Conservation (phyloP, 306 rosid species). For the Quercus berberidifolia region DNA sequence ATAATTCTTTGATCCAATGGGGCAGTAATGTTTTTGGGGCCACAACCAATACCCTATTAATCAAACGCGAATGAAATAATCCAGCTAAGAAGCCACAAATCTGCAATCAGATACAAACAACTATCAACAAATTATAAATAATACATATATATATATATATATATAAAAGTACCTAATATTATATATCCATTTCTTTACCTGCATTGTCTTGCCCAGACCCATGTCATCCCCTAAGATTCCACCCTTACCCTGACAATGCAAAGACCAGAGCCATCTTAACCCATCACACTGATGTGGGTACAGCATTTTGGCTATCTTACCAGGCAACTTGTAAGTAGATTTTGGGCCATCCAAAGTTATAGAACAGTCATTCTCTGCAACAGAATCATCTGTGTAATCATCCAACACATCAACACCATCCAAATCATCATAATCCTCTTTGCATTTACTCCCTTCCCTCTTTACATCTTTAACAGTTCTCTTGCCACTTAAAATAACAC, state of each 20-base stretch:
- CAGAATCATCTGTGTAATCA: slow-evolving; percentile 18
- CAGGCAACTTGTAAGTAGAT: slow-evolving; percentile 54
- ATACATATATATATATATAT: neutral
- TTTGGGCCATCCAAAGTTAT: slow-evolving; percentile 47
- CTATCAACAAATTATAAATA: neutral
- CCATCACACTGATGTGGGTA: slow-evolving; percentile 89
- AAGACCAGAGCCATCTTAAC: slow-evolving; percentile 85
- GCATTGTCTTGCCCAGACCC: slow-evolving; percentile 99
- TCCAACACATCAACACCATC: slow-evolving; percentile 27
- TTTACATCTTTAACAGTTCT: slow-evolving; percentile 9
- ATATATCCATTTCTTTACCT: slow-evolving; percentile 48
- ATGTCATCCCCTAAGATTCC: slow-evolving; percentile 96
- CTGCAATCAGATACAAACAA: slow-evolving; percentile 40
- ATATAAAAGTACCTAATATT: neutral
- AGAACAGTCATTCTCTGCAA: slow-evolving; percentile 41
- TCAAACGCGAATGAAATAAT: slow-evolving; percentile 63
- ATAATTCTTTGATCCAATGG: slow-evolving; percentile 86
- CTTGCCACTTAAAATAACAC: slow-evolving; percentile 27
- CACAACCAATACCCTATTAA: slow-evolving; percentile 72
- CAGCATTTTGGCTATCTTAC: slow-evolving; percentile 61
- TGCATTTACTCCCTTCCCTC: slow-evolving; percentile 4
- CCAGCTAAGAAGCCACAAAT: slow-evolving; percentile 90
- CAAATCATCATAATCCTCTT: slow-evolving; percentile 32
- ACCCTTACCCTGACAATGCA: slow-evolving; percentile 84
- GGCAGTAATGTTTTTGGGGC: slow-evolving; percentile 82